A percentile compares a stretch with the other conserved stretches of the same genome.
These are phyloP conservation scores for Coprinopsis cinerea DNA, from an alignment of 768 basidiomycete genomes.

Conservation along the genomic window DNA sequence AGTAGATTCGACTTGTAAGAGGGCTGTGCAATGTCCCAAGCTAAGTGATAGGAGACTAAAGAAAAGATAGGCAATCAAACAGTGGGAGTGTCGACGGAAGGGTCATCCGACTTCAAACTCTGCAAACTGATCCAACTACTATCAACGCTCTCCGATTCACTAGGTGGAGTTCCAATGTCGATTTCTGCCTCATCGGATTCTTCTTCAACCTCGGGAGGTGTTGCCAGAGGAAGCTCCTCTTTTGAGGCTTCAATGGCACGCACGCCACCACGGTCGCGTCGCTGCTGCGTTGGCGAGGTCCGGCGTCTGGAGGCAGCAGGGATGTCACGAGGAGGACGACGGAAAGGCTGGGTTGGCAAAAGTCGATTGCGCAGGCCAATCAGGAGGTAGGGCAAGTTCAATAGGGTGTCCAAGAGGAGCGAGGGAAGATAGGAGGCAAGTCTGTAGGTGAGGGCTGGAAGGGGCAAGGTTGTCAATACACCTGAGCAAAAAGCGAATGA, in stretches of 20 bases:
- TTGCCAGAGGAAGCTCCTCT: slow-evolving; percentile 10
- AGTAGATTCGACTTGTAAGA: neutral
- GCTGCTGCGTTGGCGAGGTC: neutral
- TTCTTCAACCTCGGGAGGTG: slow-evolving; percentile 17
- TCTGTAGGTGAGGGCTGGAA: slow-evolving; percentile 62
- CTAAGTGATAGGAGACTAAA: neutral
- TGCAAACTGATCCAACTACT: slow-evolving; percentile 69
- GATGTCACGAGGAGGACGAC: slow-evolving; percentile 27
- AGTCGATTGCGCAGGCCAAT: slow-evolving; percentile 58
- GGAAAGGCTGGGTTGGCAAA: slow-evolving; percentile 43
- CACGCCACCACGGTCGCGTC: too few relatives aligned
- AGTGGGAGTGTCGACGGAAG: neutral
- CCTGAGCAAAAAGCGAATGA: slow-evolving; percentile 5
- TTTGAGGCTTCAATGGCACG: neutral
- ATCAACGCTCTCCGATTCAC: slow-evolving; percentile 46
- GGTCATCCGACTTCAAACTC: slow-evolving; percentile 2
- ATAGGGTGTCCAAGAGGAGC: slow-evolving; percentile 53
- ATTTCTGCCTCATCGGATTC: slow-evolving; percentile 53
- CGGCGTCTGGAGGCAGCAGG: slow-evolving; percentile 15
- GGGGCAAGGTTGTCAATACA: neutral
- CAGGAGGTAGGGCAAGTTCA: slow-evolving; percentile 62
- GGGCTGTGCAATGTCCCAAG: neutral
- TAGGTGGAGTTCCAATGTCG: slow-evolving; percentile 62
- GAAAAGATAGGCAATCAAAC: neutral
- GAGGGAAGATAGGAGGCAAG: slow-evolving; percentile 67